Evolutionary conservation across 192 early-diverging fungal species (phyloP), one percentile per base, ranked within the genome.

Genomic region (Backusella tuberculispora): DNA sequence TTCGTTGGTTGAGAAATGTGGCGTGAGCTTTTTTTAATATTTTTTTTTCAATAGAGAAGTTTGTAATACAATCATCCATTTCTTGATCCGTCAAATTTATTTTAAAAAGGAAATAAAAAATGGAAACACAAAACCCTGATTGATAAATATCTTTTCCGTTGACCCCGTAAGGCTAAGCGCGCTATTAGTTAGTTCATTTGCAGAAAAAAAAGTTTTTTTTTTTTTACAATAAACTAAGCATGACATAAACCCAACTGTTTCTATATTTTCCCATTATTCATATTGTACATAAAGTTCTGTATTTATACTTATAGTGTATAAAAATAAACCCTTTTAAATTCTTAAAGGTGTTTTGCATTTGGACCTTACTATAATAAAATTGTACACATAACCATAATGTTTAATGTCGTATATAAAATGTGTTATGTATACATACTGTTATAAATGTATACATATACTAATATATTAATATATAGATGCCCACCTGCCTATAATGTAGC

Each of bases 1-100:
- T 46, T 43, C 42, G 29, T 66, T 42, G 65, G 41, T 42, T 42
- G 41, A 66, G 14, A 66, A 66, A 66, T 42, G 65, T 66, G 65
- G 65, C 65, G 65, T 66, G 65, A 66, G 65, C 65, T 66, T 66
- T 66, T 66, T 63, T 26, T 34, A 34, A 34, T 34, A 34, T 34
- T 34, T 46, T 8, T 8, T 46, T 46, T 46, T 45, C 13, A 45
- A 45, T 45, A 45, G 13, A 5, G 1, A 12, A 10, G 13, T 12
- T 7, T 45, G 44, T 45, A 8, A 10, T 45, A 45, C 44, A 45
- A n/a, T n/a, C n/a, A n/a, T n/a, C n/a, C n/a, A 12, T 45, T 45
- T 46, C 45, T 46, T 46, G 45, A 46, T 46, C 45, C 45, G 45
- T 46, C 45, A 46, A 46, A 46, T 46, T 46, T 46, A 46, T 46